These are phyloP conservation scores for Termitomyces eurrhizus DNA, from an alignment of 768 basidiomycete genomes.

Conservation along the genomic window DNA sequence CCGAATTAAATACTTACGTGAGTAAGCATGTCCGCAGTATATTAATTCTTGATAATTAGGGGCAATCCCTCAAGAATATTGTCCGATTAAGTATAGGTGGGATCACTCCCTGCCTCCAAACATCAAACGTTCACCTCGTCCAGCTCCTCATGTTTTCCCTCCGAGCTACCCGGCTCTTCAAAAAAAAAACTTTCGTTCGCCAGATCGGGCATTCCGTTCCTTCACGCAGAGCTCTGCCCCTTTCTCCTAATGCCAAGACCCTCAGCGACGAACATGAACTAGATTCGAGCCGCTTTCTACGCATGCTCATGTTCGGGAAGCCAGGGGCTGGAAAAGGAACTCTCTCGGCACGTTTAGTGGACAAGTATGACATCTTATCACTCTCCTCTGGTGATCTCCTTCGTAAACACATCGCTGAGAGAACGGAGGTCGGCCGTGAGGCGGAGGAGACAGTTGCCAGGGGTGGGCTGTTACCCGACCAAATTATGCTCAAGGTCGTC, in stretches of 20 bases:
- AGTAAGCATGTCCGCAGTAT: background rate
- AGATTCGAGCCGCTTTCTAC: slow-evolving; percentile 33
- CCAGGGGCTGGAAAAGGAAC: slow-evolving; percentile 89
- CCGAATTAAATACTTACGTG: background rate
- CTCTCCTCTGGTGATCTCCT: slow-evolving; percentile 85
- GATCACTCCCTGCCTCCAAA: background rate
- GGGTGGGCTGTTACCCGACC: slow-evolving; percentile 76
- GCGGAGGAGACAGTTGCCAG: slow-evolving; percentile 78
- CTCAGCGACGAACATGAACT: slow-evolving; percentile 33
- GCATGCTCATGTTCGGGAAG: slow-evolving; percentile 78
- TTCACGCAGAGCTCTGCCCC: slow-evolving; percentile 42
- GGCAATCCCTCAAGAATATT: slow-evolving; percentile 11
- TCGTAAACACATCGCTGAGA: slow-evolving; percentile 75
- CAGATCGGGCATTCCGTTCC: slow-evolving; percentile 27
- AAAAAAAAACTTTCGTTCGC: slow-evolving; percentile 15
- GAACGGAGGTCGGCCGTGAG: slow-evolving; percentile 66
- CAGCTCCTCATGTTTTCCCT: slow-evolving; percentile 15
- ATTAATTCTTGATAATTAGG: slow-evolving; percentile 4
- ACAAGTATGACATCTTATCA: slow-evolving; percentile 75
- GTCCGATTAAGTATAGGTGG: slow-evolving; percentile 15
- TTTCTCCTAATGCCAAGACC: slow-evolving; percentile 43
- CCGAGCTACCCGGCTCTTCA: slow-evolving; percentile 1
- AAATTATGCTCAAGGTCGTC: slow-evolving; percentile 75
- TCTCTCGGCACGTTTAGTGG: slow-evolving; percentile 65
- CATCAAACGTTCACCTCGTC: background rate